Conservation (phyloP, 23 red algal species). For the Gracilaria domingensis region DNA sequence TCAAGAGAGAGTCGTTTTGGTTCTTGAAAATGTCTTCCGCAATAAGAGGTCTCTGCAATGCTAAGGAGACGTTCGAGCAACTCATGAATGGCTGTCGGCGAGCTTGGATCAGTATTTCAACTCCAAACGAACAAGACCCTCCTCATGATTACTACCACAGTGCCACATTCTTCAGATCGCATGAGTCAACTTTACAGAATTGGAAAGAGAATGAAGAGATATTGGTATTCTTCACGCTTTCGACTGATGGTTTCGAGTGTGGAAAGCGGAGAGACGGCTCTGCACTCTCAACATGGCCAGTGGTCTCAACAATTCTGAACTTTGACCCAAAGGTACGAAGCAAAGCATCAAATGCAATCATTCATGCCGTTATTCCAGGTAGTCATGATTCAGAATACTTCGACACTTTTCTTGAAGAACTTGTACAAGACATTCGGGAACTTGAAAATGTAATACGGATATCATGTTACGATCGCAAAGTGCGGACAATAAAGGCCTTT, state of each 20-base stretch:
- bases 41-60: background rate
- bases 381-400: conserved; percentile 18
- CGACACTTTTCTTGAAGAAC: background rate
- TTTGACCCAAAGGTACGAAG: background rate
- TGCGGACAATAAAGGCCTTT: background rate
- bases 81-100: background rate
- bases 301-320: background rate
- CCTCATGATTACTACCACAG: background rate
- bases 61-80: background rate
- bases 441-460: conserved; percentile 4
- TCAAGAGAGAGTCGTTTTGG: background rate
- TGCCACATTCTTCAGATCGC: background rate
- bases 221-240: background rate
- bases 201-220: background rate
- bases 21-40: background rate
- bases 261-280: background rate
- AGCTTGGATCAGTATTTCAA: background rate
- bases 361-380: background rate
- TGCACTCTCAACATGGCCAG: background rate
- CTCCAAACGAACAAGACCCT: background rate
- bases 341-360: background rate
- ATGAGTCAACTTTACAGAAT: background rate
- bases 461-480: background rate
- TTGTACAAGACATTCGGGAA: background rate
- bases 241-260: conserved; percentile 14